Base-by-base conservation (phyloP, 768 basidiomycete species). In the Scleroderma citrinum region DNA sequence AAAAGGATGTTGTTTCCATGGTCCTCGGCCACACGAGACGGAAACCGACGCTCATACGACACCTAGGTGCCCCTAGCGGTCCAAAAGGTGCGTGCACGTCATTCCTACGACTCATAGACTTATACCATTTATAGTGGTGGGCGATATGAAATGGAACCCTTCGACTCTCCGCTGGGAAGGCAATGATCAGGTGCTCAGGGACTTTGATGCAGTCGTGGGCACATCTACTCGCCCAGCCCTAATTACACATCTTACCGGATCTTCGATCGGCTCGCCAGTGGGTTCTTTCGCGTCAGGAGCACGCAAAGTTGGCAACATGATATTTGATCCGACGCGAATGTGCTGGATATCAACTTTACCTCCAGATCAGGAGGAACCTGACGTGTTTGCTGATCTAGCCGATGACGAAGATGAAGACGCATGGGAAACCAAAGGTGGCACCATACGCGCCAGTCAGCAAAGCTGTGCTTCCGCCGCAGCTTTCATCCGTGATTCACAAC, bases 71-170 rank as follows among this genome's bases (percentile, higher is more conserved):
- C 51, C 62, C 72, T 34, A 68, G 68, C 49, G 76, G 78, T 20
- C 76, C 89, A 11, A 93, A 91, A 80, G 83, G 92, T 93, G 54
- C 26, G 77, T 62, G 38, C 8, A 26, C 13, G 19, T 40, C 31
- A 29, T 36, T 38, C 40, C 38, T 50, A 44, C 44, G 20, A 34
- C 34, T 49, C 13, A 26, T 35, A 43, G 38, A 53, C 55, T 65
- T 38, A 60, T 45, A 30, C 26, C 13, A 47, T 47, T 53, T n/a
- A 38, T 60, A 95, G 95, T 92, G 40, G 80, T 95, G 49, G 93
- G 92, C 19, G 91, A 94, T 47, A 99, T 99, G 95, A 88, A 82
- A 60, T 99, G 92, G 90, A 98, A 99, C 68, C 94, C 95, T 35
- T 72, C 69, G 16, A 83, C 82, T 2, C 78, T 88, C 14, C 85